These are phyloP conservation scores for Vigna unguiculata DNA, from an alignment of 306 rosid genomes.

Conservation along the genomic window DNA sequence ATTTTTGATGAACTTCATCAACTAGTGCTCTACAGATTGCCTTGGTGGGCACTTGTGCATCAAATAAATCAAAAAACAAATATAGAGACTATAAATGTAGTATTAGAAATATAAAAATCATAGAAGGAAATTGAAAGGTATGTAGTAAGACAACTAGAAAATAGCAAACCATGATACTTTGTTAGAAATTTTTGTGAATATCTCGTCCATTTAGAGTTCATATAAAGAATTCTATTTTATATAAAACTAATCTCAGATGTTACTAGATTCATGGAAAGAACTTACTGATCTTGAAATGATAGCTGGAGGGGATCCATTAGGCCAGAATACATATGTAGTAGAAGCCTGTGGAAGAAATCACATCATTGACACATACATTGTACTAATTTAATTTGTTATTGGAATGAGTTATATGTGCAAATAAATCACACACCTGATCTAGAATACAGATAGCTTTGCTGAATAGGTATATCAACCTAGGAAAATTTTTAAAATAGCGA, in stretches of 20 bases:
- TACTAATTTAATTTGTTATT: slow-evolving; percentile 9
- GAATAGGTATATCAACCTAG: slow-evolving; percentile 87
- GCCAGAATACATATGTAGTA: slow-evolving; percentile 91
- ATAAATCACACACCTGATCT: slow-evolving; percentile 63
- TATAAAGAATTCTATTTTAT: slow-evolving; percentile 7
- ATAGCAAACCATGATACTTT: slow-evolving; percentile 21
- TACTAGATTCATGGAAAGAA: slow-evolving; percentile 12
- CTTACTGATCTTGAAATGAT: slow-evolving; percentile 89
- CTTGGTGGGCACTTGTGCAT: slow-evolving; percentile 63
- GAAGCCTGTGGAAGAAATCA: slow-evolving; percentile 60
- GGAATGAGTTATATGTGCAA: slow-evolving; percentile 27
- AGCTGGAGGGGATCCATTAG: slow-evolving; percentile 64
- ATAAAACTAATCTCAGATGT: slow-evolving; percentile 3
- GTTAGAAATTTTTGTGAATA: neutral
- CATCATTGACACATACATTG: slow-evolving; percentile 23
- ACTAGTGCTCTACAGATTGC: slow-evolving; percentile 70
- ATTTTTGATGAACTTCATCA: slow-evolving; percentile 78
- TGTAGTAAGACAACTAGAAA: neutral
- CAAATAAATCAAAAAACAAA: slow-evolving; percentile 1
- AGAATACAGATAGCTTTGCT: slow-evolving; percentile 88
- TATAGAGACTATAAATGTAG: neutral
- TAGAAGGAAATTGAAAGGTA: neutral
- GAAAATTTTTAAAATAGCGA: slow-evolving; percentile 32
- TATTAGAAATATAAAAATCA: slow-evolving; percentile 1
- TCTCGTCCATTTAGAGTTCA: neutral